Evolutionary conservation across 2,329 filamentous ascomycete species (phyloP), one percentile per base, ranked within the genome.

Genomic region (Trichoderma aggressivum): DNA sequence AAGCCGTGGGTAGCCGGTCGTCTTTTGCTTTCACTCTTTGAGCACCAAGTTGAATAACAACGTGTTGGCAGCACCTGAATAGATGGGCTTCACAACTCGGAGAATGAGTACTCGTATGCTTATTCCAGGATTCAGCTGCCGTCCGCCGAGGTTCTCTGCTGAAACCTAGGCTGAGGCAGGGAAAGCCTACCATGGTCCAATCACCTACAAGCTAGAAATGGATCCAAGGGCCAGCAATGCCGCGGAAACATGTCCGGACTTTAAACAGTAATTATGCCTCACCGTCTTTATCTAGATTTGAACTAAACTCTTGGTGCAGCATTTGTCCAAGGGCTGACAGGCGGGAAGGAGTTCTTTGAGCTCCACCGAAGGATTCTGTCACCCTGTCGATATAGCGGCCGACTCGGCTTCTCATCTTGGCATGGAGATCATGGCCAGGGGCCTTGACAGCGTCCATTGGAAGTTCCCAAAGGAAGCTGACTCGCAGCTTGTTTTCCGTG

Each of bases 371-470:
- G 43, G 34, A 30, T 32, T 30, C 34, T 47, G 18, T 47, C 47
- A 10, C 18, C 53, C 7, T 47, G 36, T 30, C 7, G n/a, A 34
- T 43, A 18, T 30, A 21, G 34, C 36, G n/a, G 39, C n/a, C 24
- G 50, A 58, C 53, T 18, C 53, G 32, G 26, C 24, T 24, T 59
- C 34, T 26, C 64, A 47, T 24, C 24, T 50, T 60, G 28, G 65
- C 28, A 68, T 24, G 65, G 24, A 58, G 65, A 60, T 68, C 65
- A 68, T 43, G 55, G n/a, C 34, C 55, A 67, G 53, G 64, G 53
- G 7, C 43, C n/a, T 2, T 7, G 12, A 34, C 64, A 10, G 18
- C 24, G 26, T 50, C 32, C 18, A 26, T 28, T 60, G 26, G 32
- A 18, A 11, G 39, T 43, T 68, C 55, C 12, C 36, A 50, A 47